Percentiles rank a stretch among this genome's conserved stretches.
Evolutionary conservation across 805 yeast genomes (phyloP).

Genomic region (Kuraishia capsulata): DNA sequence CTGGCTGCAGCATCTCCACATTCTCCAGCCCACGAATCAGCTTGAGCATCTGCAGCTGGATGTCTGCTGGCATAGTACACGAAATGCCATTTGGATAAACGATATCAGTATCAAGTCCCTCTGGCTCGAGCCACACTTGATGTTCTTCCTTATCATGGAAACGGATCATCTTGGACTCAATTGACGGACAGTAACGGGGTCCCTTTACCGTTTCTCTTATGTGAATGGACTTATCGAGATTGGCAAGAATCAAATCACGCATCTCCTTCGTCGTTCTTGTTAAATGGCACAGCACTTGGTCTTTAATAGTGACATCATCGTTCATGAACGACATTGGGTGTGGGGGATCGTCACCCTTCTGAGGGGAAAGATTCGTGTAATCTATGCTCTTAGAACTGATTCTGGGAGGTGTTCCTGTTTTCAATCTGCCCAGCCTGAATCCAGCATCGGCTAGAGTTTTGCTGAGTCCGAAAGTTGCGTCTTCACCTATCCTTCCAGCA

Average conservation of each 20-base stretch:
- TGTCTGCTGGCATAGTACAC: slow-evolving; percentile 92
- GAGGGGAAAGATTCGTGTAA: slow-evolving; percentile 52
- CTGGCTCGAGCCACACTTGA: slow-evolving; percentile 93
- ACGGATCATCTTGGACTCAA: slow-evolving; percentile 79
- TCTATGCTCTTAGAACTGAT: slow-evolving; percentile 65
- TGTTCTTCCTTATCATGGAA: slow-evolving; percentile 73
- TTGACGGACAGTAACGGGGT: slow-evolving; percentile 95
- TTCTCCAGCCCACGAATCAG: slow-evolving; percentile 85
- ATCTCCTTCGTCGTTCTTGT: slow-evolving; percentile 72
- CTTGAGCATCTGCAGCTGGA: slow-evolving; percentile 65
- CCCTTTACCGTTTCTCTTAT: slow-evolving; percentile 92
- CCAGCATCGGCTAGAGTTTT: slow-evolving; percentile 70
- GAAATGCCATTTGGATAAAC: slow-evolving; percentile 96
- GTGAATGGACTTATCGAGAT: slow-evolving; percentile 79
- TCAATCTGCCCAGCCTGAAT: slow-evolving; percentile 77
- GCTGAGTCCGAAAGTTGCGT: slow-evolving; percentile 83
- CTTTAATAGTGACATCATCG: slow-evolving; percentile 49
- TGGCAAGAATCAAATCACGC: slow-evolving; percentile 59
- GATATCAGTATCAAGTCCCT: slow-evolving; percentile 79
- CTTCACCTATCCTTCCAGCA: slow-evolving; percentile 91
- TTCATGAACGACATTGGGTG: slow-evolving; percentile 85
- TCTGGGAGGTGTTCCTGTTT: slow-evolving; percentile 97
- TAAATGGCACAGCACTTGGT: slow-evolving; percentile 63
- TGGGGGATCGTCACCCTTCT: slow-evolving; percentile 78
- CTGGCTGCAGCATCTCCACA: slow-evolving; percentile 86